Conservation (phyloP, 1,139 yeast genomes). For the Hyphopichia burtonii region DNA sequence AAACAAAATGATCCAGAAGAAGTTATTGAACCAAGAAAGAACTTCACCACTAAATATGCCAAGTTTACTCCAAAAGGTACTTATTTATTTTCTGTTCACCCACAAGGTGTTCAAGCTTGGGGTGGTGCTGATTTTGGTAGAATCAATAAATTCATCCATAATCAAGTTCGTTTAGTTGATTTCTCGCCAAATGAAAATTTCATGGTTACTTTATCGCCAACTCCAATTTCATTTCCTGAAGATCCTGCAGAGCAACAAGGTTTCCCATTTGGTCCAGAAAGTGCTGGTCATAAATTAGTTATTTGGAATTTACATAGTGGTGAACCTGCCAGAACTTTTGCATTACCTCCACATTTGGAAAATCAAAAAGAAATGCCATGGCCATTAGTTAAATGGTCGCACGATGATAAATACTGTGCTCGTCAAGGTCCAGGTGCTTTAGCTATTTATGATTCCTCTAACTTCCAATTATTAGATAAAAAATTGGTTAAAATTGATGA, state of each 20-base stretch:
- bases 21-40: constrained; percentile 73
- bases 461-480: constrained; percentile 71
- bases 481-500: constrained; percentile 84
- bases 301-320: constrained; percentile 91
- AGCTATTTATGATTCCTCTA: constrained; percentile 74
- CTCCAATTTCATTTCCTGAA: constrained; percentile 74
- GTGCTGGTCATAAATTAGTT: constrained; percentile 90
- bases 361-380: constrained; percentile 78
- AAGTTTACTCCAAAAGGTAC: constrained; percentile 95
- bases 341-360: constrained; percentile 76
- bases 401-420: constrained; percentile 91
- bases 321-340: constrained; percentile 85
- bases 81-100: constrained; percentile 82
- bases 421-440: constrained; percentile 93
- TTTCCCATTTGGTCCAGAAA: constrained; percentile 84
- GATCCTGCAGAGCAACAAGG: constrained; percentile 59
- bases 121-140: constrained; percentile 83
- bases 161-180: constrained; percentile 85
- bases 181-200: constrained; percentile 91
- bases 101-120: constrained; percentile 95
- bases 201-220: constrained; percentile 87
- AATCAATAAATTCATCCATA: constrained; percentile 80
- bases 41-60: constrained; percentile 85
- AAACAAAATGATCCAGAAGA: constrained; percentile 73
- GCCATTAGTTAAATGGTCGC: constrained; percentile 98